Evolutionary conservation across 164 flowering plant genomes (phyloP), one percentile per base, ranked within the genome.

Genomic region (Piper betle): DNA sequence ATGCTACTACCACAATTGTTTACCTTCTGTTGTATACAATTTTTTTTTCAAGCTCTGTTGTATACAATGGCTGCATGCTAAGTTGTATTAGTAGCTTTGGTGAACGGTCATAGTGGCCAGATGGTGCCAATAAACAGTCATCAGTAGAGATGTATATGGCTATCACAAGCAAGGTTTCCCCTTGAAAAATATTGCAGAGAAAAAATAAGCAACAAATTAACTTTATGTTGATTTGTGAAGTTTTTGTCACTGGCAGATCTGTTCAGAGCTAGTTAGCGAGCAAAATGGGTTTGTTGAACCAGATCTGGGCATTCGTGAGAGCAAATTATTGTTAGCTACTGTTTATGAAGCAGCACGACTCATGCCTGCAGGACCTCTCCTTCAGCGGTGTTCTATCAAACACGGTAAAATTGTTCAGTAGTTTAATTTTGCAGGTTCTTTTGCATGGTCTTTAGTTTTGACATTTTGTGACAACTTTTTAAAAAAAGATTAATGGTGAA

Each of bases 331-430:
- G 61, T 59, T 82, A 73, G 86, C 90, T 58, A 79, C 86, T 65
- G 64, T 84, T 40, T 84, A 82, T 71, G 90, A 84, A 70, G 78
- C 90, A 59, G 84, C 85, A 42, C 84, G 90, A 55, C 84, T 82
- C 66, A 77, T 79, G 59, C 84, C 83, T 38, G 74, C 83, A 13
- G 83, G 84, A 43, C 82, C 85, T 68, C 60, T 84, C 69, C 78
- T 84, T 55, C 86, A 84, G 67, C 79, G 90, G 69, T 84, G 90
- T 65, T 82, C 84, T 56, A 59, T 76, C 25, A 69, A 70, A 65
- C 73, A 78, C 53, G 90, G 90, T 84, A 69, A 40, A 67, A 0
- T 52, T 17, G 69, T 53, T 20, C 16, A 25, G 33, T 25, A 25
- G 33, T 65, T 52, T 53, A 58, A 52, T 16, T 37, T 68, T 18